These are phyloP conservation scores for Suillus spraguei DNA, from an alignment of 768 basidiomycete genomes.

Conservation along the genomic window DNA sequence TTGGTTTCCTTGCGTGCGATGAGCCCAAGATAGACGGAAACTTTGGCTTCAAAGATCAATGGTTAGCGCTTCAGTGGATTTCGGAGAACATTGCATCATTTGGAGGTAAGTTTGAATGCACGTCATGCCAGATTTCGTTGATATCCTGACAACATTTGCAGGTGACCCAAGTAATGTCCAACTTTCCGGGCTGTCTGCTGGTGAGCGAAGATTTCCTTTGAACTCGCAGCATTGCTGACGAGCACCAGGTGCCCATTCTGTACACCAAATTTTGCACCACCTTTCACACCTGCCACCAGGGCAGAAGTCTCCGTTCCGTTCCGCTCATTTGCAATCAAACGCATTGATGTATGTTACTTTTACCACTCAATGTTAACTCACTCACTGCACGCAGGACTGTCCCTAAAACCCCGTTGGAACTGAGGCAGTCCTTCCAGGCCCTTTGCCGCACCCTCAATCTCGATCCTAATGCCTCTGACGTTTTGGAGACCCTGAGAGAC, in stretches of 20 bases:
- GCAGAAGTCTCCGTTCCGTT: constrained; percentile 61
- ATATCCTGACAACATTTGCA: constrained; percentile 25
- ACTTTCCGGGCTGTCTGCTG: constrained; percentile 73
- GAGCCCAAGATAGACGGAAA: constrained; percentile 66
- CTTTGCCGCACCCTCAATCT: constrained; percentile 59
- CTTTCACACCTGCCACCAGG: constrained; percentile 63
- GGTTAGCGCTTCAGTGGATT: constrained; percentile 77
- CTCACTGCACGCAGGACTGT: constrained; percentile 39
- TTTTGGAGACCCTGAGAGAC: constrained; percentile 55
- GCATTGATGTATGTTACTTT: constrained; percentile 57
- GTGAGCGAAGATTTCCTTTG: constrained; percentile 32
- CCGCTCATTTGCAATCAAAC: constrained; percentile 75
- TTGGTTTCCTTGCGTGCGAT: constrained; percentile 75
- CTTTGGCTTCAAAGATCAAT: constrained; percentile 86
- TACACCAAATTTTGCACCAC: constrained; percentile 74
- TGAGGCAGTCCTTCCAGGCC: constrained; percentile 63
- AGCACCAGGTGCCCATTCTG: constrained; percentile 66
- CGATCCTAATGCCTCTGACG: constrained; percentile 51
- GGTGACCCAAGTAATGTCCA: constrained; percentile 64
- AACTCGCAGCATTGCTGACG: neutral
- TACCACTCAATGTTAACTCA: constrained; percentile 3
- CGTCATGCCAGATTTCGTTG: neutral
- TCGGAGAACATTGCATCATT: constrained; percentile 66
- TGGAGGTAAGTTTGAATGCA: constrained; percentile 52
- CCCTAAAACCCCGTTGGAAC: constrained; percentile 61